These are phyloP conservation scores for Coriolopsis trogii DNA, from an alignment of 1,284 basidiomycete genomes.

Conservation along the genomic window DNA sequence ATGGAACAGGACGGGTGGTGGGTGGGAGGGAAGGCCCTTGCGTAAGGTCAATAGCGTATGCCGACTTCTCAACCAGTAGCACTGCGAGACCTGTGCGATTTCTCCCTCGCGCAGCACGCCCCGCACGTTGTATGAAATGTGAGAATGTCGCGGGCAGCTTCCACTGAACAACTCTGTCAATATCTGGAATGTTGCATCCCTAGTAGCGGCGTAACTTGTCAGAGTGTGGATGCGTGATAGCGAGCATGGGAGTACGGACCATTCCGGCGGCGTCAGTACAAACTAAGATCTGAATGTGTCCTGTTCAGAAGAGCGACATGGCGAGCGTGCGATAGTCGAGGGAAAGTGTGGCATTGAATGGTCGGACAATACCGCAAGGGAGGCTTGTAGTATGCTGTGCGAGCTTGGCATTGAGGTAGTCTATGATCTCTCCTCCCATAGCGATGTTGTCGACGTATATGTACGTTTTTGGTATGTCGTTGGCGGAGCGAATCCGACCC, in stretches of 20 bases:
- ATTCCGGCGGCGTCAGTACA: conserved; percentile 35
- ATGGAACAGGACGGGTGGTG: background rate
- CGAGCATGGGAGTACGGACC: conserved; percentile 11
- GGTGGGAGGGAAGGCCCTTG: too few species aligned
- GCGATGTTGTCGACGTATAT: conserved; percentile 27
- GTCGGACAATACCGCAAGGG: conserved; percentile 11
- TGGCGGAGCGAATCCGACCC: background rate
- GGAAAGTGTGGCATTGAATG: conserved; percentile 25
- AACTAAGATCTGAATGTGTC: conserved; percentile 21
- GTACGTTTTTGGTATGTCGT: conserved; percentile 26
- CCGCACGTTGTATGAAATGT: conserved; percentile 29
- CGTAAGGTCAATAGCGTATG: conserved; percentile 13
- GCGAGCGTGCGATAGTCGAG: conserved; percentile 14
- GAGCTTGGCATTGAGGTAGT: conserved; percentile 16
- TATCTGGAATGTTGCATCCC: conserved; percentile 31
- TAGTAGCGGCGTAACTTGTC: background rate
- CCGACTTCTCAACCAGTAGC: conserved; percentile 25
- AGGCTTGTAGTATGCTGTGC: background rate
- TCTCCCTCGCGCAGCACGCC: conserved; percentile 24
- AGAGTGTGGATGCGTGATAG: background rate
- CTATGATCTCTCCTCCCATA: conserved; percentile 23
- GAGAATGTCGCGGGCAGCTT: conserved; percentile 27
- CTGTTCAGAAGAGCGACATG: conserved; percentile 20
- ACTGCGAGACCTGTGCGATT: conserved; percentile 21
- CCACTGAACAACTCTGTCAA: conserved; percentile 31